Evolutionary conservation across 768 basidiomycete genomes (phyloP).

Genomic region (Saitozyma podzolica): DNA sequence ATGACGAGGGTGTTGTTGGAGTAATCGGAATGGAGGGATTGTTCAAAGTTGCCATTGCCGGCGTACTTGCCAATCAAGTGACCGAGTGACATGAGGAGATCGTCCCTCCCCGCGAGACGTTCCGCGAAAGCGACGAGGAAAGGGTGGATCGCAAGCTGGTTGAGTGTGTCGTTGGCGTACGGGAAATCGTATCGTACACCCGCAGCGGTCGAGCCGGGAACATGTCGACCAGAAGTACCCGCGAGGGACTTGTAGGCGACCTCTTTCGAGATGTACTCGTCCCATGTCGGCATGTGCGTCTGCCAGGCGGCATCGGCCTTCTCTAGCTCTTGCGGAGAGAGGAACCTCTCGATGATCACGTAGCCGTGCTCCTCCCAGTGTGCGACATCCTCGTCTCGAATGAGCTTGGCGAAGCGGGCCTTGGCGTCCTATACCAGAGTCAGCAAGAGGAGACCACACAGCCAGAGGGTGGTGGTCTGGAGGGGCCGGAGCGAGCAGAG

Average conservation of each 20-base stretch:
- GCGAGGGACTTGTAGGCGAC: background rate
- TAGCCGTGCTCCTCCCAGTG: constrained; percentile 17
- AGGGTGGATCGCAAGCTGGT: constrained; percentile 13
- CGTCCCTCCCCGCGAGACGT: constrained; percentile 4
- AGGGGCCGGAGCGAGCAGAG: too few relatives aligned
- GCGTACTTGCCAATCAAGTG: constrained; percentile 15
- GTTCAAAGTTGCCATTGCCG: constrained; percentile 12
- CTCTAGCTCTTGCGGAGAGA: constrained; percentile 8
- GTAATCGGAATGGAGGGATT: constrained; percentile 13
- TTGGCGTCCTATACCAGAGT: constrained; percentile 8
- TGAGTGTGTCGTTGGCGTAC: constrained; percentile 4
- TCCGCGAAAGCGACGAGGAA: constrained; percentile 1
- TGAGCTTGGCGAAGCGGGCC: constrained; percentile 1
- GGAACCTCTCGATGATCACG: constrained; percentile 13
- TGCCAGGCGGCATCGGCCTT: background rate
- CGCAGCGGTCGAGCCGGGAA: background rate
- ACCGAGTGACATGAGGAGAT: constrained; percentile 1
- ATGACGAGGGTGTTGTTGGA: constrained; percentile 13
- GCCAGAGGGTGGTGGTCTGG: too few relatives aligned
- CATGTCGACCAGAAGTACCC: background rate
- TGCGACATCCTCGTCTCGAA: constrained; percentile 9
- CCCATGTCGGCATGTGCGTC: constrained; percentile 9
- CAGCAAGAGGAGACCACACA: too few relatives aligned
- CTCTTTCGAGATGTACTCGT: constrained; percentile 1
- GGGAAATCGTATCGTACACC: constrained; percentile 15